Conservation (phyloP, 345 rosid genomes). For the Syzygium oleosum region DNA sequence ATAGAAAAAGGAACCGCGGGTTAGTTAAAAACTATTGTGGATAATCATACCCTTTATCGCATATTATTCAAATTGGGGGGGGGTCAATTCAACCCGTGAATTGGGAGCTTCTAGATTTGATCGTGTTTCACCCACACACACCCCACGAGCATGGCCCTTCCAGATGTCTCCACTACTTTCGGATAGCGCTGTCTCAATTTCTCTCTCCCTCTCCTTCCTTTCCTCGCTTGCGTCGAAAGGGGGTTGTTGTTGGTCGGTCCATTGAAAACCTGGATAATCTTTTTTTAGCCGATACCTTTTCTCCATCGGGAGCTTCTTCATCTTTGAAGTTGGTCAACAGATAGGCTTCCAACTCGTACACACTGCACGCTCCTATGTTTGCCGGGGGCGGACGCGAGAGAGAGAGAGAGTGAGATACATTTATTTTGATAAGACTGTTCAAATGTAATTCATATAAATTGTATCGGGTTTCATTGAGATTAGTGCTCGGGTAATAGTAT, state of each 20-base stretch:
- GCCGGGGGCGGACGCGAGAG: accelerated
- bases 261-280: not conserved
- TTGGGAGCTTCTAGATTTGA: not conserved
- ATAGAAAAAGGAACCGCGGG: accelerated
- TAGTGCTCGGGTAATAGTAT: accelerated
- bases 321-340: not conserved
- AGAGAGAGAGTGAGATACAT: not conserved
- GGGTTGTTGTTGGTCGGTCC: not conserved
- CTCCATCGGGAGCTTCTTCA: not conserved
- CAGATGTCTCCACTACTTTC: not conserved
- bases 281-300: not conserved
- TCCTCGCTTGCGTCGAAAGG: not conserved
- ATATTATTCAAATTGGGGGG: not conserved
- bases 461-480: too few relatives aligned
- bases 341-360: not conserved
- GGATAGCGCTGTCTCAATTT: not conserved
- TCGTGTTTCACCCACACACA: not conserved
- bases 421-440: not conserved
- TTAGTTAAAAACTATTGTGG: not conserved
- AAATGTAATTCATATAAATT: not conserved
- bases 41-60: not conserved
- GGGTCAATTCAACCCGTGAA: not conserved
- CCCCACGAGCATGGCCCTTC: not conserved
- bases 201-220: not conserved
- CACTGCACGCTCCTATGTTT: not conserved